A percentile compares a stretch with the other conserved stretches of the same genome.
These are phyloP conservation scores for Endothia cerciana DNA, from an alignment of 2,329 filamentous ascomycete genomes.

Conservation along the genomic window DNA sequence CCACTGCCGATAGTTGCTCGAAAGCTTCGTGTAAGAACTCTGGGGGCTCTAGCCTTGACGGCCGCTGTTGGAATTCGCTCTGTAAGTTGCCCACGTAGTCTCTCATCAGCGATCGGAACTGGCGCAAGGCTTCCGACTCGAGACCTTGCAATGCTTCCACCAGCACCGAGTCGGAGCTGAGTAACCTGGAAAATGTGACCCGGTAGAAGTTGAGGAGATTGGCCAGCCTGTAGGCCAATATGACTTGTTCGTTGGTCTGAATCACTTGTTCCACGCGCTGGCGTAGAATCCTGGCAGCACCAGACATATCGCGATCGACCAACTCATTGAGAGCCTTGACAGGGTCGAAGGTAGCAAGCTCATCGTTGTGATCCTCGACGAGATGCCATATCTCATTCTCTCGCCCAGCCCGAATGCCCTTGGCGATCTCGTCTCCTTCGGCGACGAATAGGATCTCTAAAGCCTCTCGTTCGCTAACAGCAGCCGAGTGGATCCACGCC, in stretches of 20 bases:
- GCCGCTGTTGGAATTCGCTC: slow-evolving; percentile 69
- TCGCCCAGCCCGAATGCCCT: slow-evolving; percentile 76
- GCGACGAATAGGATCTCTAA: slow-evolving; percentile 89
- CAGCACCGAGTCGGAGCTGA: slow-evolving; percentile 71
- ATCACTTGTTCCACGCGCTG: slow-evolving; percentile 91
- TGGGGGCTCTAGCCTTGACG: slow-evolving; percentile 76
- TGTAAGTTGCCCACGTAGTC: slow-evolving; percentile 80
- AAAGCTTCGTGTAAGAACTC: slow-evolving; percentile 81
- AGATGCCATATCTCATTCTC: slow-evolving; percentile 85
- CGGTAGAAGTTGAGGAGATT: slow-evolving; percentile 91
- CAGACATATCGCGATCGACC: slow-evolving; percentile 82
- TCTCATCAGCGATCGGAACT: slow-evolving; percentile 80
- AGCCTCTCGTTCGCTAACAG: slow-evolving; percentile 91
- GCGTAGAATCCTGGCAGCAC: slow-evolving; percentile 80
- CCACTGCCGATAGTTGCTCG: slow-evolving; percentile 74
- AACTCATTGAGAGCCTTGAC: slow-evolving; percentile 81
- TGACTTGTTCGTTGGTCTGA: slow-evolving; percentile 87
- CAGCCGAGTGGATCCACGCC: slow-evolving; percentile 92
- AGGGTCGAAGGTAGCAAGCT: slow-evolving; percentile 70
- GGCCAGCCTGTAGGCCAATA: slow-evolving; percentile 85
- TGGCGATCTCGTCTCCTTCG: slow-evolving; percentile 86
- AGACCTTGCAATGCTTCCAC: slow-evolving; percentile 70
- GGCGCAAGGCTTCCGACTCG: slow-evolving; percentile 76
- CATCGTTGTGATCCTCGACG: slow-evolving; percentile 59
- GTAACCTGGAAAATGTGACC: slow-evolving; percentile 78